Evolutionary conservation across 2,329 filamentous ascomycete species (phyloP), one percentile per base, ranked within the genome.

Genomic region (Colletotrichum navitas): DNA sequence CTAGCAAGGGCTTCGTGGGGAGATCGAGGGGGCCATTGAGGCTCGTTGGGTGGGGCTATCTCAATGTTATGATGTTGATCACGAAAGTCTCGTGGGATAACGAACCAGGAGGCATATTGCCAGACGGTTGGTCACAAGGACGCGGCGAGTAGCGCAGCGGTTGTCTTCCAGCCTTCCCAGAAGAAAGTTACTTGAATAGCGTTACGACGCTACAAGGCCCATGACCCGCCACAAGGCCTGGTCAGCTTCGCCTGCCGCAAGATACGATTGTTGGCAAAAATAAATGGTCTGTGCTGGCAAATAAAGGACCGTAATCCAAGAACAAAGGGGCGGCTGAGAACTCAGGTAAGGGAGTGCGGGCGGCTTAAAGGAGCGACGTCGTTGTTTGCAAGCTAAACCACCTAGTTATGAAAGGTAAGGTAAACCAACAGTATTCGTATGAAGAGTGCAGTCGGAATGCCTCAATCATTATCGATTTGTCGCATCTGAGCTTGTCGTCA

Each of bases 21-120:
- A 66, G 90, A 92, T 79, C 88, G 85, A 29, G 90, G 90, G 24
- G 90, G 90, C 90, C 90, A 93, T 80, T 90, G 87, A 55, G 85
- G 80, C 77, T 87, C 85, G 72, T 84, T 79, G 21, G 55, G 68
- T 49, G 71, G 73, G 47, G 59, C 76, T 80, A 60, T 60, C 26
- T 36, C n/a, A 36, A 63, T 70, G 55, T 60, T 56, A 61, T 58
- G 66, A 51, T 60, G 52, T 32, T 63, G 59, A 32, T 60, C 58
- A n/a, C 8, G 36, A 49, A 62, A 21, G 36, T 65, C n/a, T 58
- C 52, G 29, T 54, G 10, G 12, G n/a, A 43, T n/a, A 10, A 68
- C 71, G 21, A 68, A 75, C 75, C 71, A 62, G 69, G 73, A 63
- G 75, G 73, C 75, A 76, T 76, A 21, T 64, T 70, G 70, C 51